Percentiles rank a stretch among this genome's conserved stretches.
These are phyloP conservation scores for Phyllosticta citriasiana DNA, from an alignment of 2,329 filamentous ascomycete genomes.

Conservation along the genomic window DNA sequence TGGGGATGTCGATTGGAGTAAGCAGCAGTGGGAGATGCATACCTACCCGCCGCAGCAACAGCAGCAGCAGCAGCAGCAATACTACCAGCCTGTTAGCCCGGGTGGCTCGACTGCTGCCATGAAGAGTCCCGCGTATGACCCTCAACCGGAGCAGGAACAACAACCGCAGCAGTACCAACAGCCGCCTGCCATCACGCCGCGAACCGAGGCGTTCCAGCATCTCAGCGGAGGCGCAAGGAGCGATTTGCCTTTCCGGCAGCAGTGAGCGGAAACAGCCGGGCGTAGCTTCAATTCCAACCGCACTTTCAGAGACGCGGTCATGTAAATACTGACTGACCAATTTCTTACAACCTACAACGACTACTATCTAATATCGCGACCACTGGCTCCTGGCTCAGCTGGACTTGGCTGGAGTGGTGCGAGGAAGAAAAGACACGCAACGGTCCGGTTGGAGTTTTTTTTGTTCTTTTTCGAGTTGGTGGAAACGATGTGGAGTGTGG, in stretches of 20 bases:
- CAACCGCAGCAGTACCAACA: conserved; percentile 7
- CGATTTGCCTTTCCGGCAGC: conserved; percentile 3
- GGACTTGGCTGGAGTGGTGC: neutral
- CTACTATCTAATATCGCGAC: neutral
- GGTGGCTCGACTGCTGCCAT: neutral
- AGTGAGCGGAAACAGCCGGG: neutral
- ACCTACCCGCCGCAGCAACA: conserved; percentile 1
- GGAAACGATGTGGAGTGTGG: neutral
- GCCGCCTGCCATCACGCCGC: conserved; percentile 19
- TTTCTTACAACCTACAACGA: neutral
- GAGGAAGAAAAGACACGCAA: neutral
- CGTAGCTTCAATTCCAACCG: neutral
- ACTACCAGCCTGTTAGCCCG: neutral
- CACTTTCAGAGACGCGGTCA: neutral
- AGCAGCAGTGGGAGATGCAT: conserved; percentile 31
- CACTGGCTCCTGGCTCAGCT: neutral
- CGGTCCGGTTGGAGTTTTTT: neutral
- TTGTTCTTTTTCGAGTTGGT: neutral
- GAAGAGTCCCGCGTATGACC: neutral
- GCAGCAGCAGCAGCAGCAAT: neutral
- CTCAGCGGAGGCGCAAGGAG: conserved; percentile 14
- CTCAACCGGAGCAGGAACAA: neutral
- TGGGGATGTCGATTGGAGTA: conserved; percentile 6
- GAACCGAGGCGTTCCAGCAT: conserved; percentile 24
- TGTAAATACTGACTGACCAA: neutral